Evolutionary conservation across 129 eudicot species (phyloP), one percentile per base, ranked within the genome.

Genomic region (Artemisia argyi): DNA sequence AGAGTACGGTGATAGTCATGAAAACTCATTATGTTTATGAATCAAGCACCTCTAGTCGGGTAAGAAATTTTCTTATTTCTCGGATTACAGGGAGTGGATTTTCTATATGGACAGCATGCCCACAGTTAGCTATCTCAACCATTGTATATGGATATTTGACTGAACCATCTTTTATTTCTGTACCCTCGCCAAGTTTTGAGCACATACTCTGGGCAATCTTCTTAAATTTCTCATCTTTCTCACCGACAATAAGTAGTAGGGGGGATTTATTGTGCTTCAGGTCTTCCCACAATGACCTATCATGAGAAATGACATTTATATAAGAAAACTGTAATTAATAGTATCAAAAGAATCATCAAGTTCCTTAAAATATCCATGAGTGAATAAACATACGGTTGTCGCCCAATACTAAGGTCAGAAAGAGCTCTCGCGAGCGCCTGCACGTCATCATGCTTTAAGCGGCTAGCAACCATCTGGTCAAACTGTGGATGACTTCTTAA

Each of bases 61-160:
- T 30, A 30, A 30, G 35, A 30, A 30, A 30, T 30, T 30, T 30
- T 30, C 35, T 30, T 30, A 30, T 30, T 30, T 30, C 35, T 30
- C 35, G 6, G 35, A 30, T 30, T 30, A 30, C 82, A 61, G 80
- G 82, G 5, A 94, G 89, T 18, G 98, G 98, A 77, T 85, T 90
- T 80, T 94, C 97, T 67, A 94, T 20, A 86, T 94, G 98, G 1
- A 81, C 93, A 49, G 98, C 97, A 86, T 94, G 98, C 72, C 98
- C 98, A 35, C 81, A 76, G 39, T 82, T 26, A 24, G 91, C 96
- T 75, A 90, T 73, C 75, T 82, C 87, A 7, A 83, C 78, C 54
- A 79, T 59, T 58, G 80, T 78, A 53, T 46, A 59, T 3, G 58
- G 30, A 72, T 58, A 11, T 52, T 72, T 67, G 59, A 65, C 78